Percentiles rank a stretch among this genome's conserved stretches.
Evolutionary conservation across 129 eudicot species (phyloP).

Genomic region (Tagetes patula): DNA sequence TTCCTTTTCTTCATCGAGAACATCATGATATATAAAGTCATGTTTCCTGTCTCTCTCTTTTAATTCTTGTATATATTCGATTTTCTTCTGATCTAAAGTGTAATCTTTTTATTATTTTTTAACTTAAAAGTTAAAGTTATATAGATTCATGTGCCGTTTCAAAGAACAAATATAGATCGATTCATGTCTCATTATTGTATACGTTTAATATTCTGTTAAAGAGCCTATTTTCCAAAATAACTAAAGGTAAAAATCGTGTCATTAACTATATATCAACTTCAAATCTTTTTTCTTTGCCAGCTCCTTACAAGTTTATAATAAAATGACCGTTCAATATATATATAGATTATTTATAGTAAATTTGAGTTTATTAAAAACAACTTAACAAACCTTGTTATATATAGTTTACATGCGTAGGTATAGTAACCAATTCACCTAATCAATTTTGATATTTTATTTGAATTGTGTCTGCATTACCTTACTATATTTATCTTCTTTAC

Average conservation of each 20-base stretch:
- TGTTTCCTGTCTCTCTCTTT: background rate
- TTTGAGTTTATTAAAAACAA: background rate
- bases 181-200: background rate
- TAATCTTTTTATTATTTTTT: background rate
- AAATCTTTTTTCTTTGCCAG: too few species aligned
- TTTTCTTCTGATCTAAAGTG: background rate
- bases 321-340: too few species aligned
- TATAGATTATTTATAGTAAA: too few species aligned
- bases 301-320: too few species aligned
- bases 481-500: background rate
- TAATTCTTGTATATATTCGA: background rate
- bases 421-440: background rate
- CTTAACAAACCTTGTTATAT: too few species aligned
- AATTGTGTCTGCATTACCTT: too few species aligned
- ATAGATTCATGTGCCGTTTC: conserved; percentile 7
- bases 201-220: background rate
- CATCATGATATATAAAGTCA: conserved; percentile 6
- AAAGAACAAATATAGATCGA: too few species aligned
- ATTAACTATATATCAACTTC: too few species aligned
- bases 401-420: background rate
- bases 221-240: background rate
- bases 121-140: background rate
- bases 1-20: conserved; percentile 16
- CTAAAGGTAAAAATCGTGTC: too few species aligned
- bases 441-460: too few species aligned